These are phyloP conservation scores for Trametes meyenii DNA, from an alignment of 768 basidiomycete species.

Conservation along the genomic window DNA sequence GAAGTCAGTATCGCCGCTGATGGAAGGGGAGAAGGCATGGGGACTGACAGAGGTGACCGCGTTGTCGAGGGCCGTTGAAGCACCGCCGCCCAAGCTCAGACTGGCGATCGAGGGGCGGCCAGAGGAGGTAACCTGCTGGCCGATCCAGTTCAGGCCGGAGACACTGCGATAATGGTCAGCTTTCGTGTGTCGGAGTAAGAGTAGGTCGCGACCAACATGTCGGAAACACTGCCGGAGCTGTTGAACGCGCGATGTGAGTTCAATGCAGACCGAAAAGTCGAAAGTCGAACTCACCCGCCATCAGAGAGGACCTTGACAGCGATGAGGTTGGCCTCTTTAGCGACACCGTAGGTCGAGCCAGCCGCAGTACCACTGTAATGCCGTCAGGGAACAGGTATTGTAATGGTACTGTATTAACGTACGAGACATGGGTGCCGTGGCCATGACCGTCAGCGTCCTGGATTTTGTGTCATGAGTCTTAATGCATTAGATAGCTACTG, in stretches of 20 bases:
- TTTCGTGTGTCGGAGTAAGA: neutral
- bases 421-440: slow-evolving; percentile 44
- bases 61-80: slow-evolving; percentile 26
- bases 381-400: neutral
- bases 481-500: neutral
- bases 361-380: slow-evolving; percentile 38
- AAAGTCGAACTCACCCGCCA: slow-evolving; percentile 31
- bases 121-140: slow-evolving; percentile 12
- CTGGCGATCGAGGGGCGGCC: slow-evolving; percentile 26
- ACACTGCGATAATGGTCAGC: slow-evolving; percentile 18
- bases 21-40: neutral
- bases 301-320: slow-evolving; percentile 48
- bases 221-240: slow-evolving; percentile 11
- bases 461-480: neutral
- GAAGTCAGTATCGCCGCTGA: neutral
- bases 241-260: slow-evolving; percentile 24
- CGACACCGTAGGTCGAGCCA: slow-evolving; percentile 36
- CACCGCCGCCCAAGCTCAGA: slow-evolving; percentile 30
- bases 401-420: neutral
- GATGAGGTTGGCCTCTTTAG: slow-evolving; percentile 38
- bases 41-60: slow-evolving; percentile 27
- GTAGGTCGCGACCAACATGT: slow-evolving; percentile 8
- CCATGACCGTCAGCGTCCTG: slow-evolving; percentile 42
- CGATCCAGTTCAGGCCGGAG: slow-evolving; percentile 32
- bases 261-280: slow-evolving; percentile 36